A percentile compares a stretch with the other conserved stretches of the same genome.
Evolutionary conservation across 306 rosid species (phyloP).

Genomic region (Betula pendula): DNA sequence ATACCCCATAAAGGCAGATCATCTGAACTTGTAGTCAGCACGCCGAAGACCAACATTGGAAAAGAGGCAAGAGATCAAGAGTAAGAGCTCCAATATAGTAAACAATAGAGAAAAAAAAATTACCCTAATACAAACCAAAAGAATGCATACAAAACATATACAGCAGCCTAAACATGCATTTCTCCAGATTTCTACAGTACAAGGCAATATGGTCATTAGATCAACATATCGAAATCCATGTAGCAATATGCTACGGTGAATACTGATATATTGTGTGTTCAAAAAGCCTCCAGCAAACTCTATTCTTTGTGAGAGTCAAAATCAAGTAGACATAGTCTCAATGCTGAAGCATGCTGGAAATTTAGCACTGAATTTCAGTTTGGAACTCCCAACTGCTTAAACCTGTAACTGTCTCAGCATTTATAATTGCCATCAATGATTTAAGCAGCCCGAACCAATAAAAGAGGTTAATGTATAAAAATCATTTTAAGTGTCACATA

Average conservation of each 20-base stretch:
- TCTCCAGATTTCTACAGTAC: not conserved
- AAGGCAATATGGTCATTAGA: not conserved
- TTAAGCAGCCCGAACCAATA: too few relatives aligned
- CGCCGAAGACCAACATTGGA: conserved; percentile 38
- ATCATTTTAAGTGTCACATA: too few relatives aligned
- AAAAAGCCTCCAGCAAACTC: not conserved
- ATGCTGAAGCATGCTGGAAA: not conserved
- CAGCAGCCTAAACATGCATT: conserved; percentile 6
- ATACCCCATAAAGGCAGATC: conserved; percentile 99
- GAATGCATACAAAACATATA: not conserved
- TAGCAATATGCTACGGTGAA: not conserved
- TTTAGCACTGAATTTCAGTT: not conserved
- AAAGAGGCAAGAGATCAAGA: conserved; percentile 26
- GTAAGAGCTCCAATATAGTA: conserved; percentile 39
- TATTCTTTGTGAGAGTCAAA: not conserved
- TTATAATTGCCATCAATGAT: too few relatives aligned
- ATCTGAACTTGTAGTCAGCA: conserved; percentile 63
- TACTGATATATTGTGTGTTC: not conserved
- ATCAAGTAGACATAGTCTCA: not conserved
- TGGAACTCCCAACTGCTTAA: too few relatives aligned
- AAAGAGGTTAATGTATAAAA: too few relatives aligned
- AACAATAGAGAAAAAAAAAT: not conserved
- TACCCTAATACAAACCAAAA: not conserved
- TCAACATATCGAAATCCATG: not conserved
- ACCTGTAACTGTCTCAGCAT: too few relatives aligned